These are phyloP conservation scores for Xylaria palmicola DNA, from an alignment of 495 filamentous ascomycete genomes.

Conservation along the genomic window DNA sequence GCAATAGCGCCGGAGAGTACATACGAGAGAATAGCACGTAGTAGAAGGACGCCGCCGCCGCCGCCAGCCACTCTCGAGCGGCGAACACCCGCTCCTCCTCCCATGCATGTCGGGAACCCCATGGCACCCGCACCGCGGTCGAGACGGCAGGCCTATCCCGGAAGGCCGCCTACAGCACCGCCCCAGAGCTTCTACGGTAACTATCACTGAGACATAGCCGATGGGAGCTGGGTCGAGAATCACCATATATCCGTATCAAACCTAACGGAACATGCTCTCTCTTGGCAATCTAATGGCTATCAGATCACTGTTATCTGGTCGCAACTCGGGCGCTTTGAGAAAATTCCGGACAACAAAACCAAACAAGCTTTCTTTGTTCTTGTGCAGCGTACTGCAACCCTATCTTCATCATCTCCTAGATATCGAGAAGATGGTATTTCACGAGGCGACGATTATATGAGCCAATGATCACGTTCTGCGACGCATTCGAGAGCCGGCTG, in stretches of 20 bases:
- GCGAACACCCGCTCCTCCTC: slow-evolving; percentile 28
- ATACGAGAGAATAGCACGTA: slow-evolving; percentile 26
- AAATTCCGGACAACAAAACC: not conserved
- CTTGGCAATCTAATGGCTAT: not conserved
- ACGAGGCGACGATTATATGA: slow-evolving; percentile 18
- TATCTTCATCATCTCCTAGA: not conserved
- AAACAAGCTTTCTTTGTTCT: not conserved
- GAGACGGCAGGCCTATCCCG: slow-evolving; percentile 18
- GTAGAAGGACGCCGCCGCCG: slow-evolving; percentile 29
- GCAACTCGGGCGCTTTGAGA: not conserved
- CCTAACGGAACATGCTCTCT: not conserved
- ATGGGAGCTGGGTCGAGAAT: not conserved
- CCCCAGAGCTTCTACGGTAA: slow-evolving; percentile 9
- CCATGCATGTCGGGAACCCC: slow-evolving; percentile 23
- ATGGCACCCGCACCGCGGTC: slow-evolving; percentile 27
- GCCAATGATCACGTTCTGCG: slow-evolving; percentile 16
- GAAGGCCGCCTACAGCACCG: slow-evolving; percentile 8
- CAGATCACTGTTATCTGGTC: not conserved
- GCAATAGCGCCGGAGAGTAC: slow-evolving; percentile 29
- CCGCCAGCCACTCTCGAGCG: slow-evolving; percentile 26
- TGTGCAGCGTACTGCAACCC: slow-evolving; percentile 2
- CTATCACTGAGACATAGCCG: not conserved
- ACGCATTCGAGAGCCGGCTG: slow-evolving; percentile 14
- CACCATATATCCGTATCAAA: not conserved
- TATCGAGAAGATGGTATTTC: slow-evolving; percentile 7